Evolutionary conservation across 2,329 filamentous ascomycete species (phyloP), one percentile per base, ranked within the genome.

Genomic region (Fusarium sp.): DNA sequence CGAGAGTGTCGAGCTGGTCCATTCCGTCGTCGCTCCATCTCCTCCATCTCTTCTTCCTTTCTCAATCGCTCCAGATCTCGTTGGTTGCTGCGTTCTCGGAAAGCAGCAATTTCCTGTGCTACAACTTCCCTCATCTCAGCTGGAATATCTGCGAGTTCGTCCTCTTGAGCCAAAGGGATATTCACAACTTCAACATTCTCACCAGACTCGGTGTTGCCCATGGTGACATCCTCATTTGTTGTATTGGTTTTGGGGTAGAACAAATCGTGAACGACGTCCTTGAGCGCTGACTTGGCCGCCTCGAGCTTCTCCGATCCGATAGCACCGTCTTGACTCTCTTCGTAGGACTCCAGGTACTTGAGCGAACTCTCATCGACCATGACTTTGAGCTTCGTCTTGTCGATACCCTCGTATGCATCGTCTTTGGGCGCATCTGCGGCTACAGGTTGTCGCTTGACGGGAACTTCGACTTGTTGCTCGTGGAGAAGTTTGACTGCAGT

Each of bases 121-220:
- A 99, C 96, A 0, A 94, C 95, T 80, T 97, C 96, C 31, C 96
- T 92, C 94, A 98, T 97, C 80, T 98, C 96, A 2, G 94, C 92
- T 0, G 96, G 96, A 54, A 99, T 98, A 78, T 99, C 96, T 26
- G 95, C 92, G 36, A 99, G 87, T 79, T 99, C 96, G 79, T 99
- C 97, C 72, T 99, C 96, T 59, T 93, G 90, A 2, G 92, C 91
- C 38, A 98, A 88, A 8, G 95, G 92, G 67, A 98, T 97, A 66
- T 95, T 98, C 73, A 97, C 92, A 44, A 98, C 92, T 82, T 98
- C 95, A 11, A 94, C 91, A 62, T 90, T 90, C 39, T 91, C 90
- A 44, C 90, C 90, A 42, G 86, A 85, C 33, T 87, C 83, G 1
- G 87, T 88, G 70, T 93, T 92, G 52, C 88, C 88, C 94, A 96